A percentile compares a stretch with the other conserved stretches of the same genome.
Conservation (phyloP, 2,329 filamentous ascomycete species). For the Epichloe coenophiala region DNA sequence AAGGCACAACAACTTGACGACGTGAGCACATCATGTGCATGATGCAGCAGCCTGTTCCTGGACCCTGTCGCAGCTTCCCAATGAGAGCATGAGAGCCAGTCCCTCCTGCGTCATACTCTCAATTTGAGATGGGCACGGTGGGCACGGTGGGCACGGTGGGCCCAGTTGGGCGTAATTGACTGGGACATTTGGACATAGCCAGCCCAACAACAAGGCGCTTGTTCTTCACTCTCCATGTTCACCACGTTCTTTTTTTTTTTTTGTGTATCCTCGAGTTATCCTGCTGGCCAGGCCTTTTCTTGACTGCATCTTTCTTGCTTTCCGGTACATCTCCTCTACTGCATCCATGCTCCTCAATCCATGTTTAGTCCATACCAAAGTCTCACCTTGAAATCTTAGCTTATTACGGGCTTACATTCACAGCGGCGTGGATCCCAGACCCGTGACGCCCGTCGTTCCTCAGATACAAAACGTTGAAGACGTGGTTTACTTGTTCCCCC, state of each 20-base stretch:
- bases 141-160: background rate
- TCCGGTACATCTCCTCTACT: background rate
- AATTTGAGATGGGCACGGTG: background rate
- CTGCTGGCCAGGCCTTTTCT: conserved; percentile 6
- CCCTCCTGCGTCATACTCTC: conserved; percentile 8
- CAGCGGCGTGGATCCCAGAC: background rate
- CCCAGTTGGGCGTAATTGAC: background rate
- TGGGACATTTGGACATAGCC: background rate
- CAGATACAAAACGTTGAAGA: background rate
- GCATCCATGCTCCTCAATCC: background rate
- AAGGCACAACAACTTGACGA: background rate
- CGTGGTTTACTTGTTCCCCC: background rate
- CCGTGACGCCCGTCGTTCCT: background rate
- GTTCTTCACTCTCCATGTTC: conserved; percentile 1
- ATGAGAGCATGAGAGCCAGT: conserved; percentile 1
- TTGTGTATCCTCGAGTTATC: conserved; percentile 1
- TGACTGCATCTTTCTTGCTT: background rate
- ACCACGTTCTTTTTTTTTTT: background rate
- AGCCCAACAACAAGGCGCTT: background rate
- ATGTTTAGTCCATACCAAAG: background rate
- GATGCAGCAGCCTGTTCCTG: conserved; percentile 1
- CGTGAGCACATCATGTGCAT: background rate
- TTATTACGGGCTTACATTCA: background rate
- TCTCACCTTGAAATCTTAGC: background rate
- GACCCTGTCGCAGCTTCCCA: conserved; percentile 5